Evolutionary conservation across 371 early-diverging fungal genomes (phyloP), one percentile per base, ranked within the genome.

Genomic region (Haplosporangium sp.): DNA sequence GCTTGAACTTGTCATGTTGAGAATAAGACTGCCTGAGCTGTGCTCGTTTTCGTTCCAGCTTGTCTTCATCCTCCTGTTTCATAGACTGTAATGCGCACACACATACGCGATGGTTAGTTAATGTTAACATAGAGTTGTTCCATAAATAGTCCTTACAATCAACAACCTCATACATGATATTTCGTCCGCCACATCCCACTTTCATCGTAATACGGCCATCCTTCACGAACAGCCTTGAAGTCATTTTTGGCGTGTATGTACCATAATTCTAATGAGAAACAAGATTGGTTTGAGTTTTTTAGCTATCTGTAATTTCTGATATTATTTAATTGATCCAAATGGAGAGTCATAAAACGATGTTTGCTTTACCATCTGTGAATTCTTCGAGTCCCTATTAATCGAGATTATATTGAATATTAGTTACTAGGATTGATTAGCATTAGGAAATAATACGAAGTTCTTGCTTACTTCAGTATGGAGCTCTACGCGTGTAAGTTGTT

Each of bases 171-270:
- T 71, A 73, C 78, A 59, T 68, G 45, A 55, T 74, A 81, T 62
- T 65, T 81, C 13, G 65, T 50, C n/a, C 72, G 81, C 81, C 81
- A 81, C 19, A 67, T 67, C 2, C 81, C 81, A 42, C 81, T 81
- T 10, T 65, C 57, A 38, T 81, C 69, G 27, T 81, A 81, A 3
- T 27, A 7, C 1, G 69, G 72, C 8, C 20, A 53, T 2, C 39
- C 40, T 15, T 81, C 61, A 1, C 81, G 81, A 42, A 81, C 15
- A 19, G 34, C 11, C 58, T 68, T 63, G 40, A 71, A 81, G 15
- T 81, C 71, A 37, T 71, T 74, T 42, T 42, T 64, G 20, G 81
- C 72, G 34, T 71, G 75, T 15, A 50, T 50, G 37, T 74, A 81
- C 81, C 81, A 81, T 35, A 81, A 61, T 48, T 75, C 81, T 74